Base-by-base conservation (phyloP, 805 yeast species). In the Yarrowia sp. region DNA sequence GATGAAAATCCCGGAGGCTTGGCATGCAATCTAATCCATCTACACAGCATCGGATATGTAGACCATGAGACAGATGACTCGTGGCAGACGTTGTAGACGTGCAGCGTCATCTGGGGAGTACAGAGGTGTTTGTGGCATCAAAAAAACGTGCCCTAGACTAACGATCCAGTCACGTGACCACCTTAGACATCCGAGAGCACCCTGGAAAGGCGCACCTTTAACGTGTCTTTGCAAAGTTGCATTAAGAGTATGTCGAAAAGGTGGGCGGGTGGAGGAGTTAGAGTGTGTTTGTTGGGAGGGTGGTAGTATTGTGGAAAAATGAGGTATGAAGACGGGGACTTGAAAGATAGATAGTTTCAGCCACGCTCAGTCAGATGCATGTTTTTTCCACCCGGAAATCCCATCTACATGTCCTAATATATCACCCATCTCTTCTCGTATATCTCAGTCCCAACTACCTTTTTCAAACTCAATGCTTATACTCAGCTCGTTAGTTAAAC, bases 11-110 rank as follows among this genome's bases (percentile, higher is more conserved):
- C 56, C 40, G 30, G 42, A 49, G 30, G 36, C 58, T 52, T 52
- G 58, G 58, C 58, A 13, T 10, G 14, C 56, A 52, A 52, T 52
- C 58, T 52, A 52, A 52, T 52, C 58, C 34, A 38, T 52, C 34
- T 20, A 12, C 33, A 3, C 8, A 9, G 43, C 43, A 38, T 52
- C 58, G 43, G 58, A 52, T 52, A 36, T 52, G 43, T 36, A 36
- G 33, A 4, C n/a, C 4, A 7, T 52, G 58, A 52, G 58, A 52
- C 56, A 50, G 19, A n/a, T 36, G 42, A 36, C 43, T 19, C 33
- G 30, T 19, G 34, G 12, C 17, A 12, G 34, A 24, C 30, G 30
- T 24, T 24, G 30, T 4, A 24, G 30, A 24, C 30, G 30, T 24
- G 30, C 30, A 24, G 30, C 6, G 30, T 24, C 30, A 24, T 4